A percentile compares a stretch with the other conserved stretches of the same genome.
Evolutionary conservation across 2,329 filamentous ascomycete genomes (phyloP).

Genomic region (Cladosporium austrohemisphaericum): DNA sequence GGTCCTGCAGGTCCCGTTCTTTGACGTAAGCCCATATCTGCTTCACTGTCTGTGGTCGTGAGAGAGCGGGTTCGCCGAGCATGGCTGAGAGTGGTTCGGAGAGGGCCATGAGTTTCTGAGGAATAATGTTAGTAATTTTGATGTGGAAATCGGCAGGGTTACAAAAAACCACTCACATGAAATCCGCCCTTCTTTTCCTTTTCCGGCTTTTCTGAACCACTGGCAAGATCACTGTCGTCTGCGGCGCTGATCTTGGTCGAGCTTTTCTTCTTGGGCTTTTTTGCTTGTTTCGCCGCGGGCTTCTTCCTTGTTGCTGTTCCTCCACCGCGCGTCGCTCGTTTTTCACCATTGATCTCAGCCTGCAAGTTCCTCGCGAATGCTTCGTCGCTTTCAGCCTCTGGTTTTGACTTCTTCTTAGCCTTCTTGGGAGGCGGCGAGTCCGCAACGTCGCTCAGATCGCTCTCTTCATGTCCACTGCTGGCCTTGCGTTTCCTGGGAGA

Average conservation of each 20-base stretch:
- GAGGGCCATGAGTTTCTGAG: conserved; percentile 68
- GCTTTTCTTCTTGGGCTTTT: conserved; percentile 67
- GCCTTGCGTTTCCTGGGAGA: conserved; percentile 41
- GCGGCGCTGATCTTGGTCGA: conserved; percentile 69
- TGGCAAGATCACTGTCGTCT: conserved; percentile 74
- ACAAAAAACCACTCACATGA: conserved; percentile 54
- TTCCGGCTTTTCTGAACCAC: conserved; percentile 51
- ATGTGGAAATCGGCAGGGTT: background rate
- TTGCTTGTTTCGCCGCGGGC: conserved; percentile 59
- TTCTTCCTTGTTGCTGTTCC: conserved; percentile 56
- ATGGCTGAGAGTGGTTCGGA: conserved; percentile 67
- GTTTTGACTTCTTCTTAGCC: conserved; percentile 59
- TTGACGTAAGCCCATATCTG: conserved; percentile 96
- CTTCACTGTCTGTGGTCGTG: conserved; percentile 92
- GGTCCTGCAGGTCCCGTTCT: conserved; percentile 81
- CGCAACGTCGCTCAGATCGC: conserved; percentile 39
- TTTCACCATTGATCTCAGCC: conserved; percentile 79
- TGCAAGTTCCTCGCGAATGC: conserved; percentile 83
- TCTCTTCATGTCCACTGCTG: conserved; percentile 26
- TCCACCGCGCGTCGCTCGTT: conserved; percentile 73
- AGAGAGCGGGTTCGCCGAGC: conserved; percentile 72
- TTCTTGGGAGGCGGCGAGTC: conserved; percentile 45
- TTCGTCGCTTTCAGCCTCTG: conserved; percentile 73
- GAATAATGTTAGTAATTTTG: background rate
- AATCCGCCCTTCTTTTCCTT: conserved; percentile 83